Evolutionary conservation across 2,329 filamentous ascomycete species (phyloP), one percentile per base, ranked within the genome.

Genomic region (Aureobasidium pullulans): DNA sequence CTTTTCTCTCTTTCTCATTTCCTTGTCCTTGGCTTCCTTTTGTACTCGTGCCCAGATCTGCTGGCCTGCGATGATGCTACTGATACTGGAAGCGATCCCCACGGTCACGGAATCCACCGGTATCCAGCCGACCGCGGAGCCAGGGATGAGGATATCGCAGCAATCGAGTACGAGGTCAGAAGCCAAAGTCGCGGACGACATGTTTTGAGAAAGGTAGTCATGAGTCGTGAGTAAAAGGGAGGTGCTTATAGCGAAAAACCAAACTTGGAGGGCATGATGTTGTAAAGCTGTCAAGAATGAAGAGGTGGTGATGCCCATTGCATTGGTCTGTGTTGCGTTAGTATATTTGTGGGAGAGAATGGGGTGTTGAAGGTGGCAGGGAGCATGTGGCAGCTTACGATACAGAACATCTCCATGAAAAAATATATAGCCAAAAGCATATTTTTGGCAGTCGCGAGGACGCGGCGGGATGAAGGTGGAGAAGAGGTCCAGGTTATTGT

Each of bases 181-280:
- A 13, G 23, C 4, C 32, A n/a, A 19, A 16, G 39, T 34, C 11
- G 34, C 7, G n/a, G 49, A 42, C 28, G 19, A 15, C 16, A 1
- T 37, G 32, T 23, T 23, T 23, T 23, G 23, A 3, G 1, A 23
- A 23, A 57, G 19, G 1, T 82, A 67, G 62, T 75, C 71, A 61
- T 82, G 64, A 34, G 76, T 32, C 1, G 75, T 73, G 28, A 75
- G 66, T 2, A 79, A 43, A 0, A 82, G 72, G 0, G 79, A 82
- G 60, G 62, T 81, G 10, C 73, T 73, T 23, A 90, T 73, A 0
- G 80, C 80, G 40, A 84, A 81, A 63, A 89, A 81, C 88, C 88
- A 91, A 71, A 87, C 85, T 56, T 83, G 80, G 72, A 88, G 83
- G 0, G 81, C 82, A 71, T 90, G 84, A 47, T 82, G 76, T 40